phyloP scores from a whole-genome alignment of 1,284 basidiomycete genomes.

The Apiotrichum brassicae region DNA sequence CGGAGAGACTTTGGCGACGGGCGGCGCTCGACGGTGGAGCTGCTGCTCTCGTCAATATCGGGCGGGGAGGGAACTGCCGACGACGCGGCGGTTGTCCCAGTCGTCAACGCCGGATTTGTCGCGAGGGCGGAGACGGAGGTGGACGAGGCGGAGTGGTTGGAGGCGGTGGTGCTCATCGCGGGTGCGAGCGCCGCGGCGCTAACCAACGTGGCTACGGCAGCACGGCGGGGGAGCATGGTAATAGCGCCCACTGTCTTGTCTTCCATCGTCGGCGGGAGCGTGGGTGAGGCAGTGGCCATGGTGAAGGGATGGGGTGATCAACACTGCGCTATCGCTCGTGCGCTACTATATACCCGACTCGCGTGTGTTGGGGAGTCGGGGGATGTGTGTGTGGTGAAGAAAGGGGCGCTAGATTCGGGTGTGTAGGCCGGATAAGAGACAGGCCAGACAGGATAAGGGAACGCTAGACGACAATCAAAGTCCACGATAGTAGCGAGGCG shows the following conservation, averaged over 20 bases:
- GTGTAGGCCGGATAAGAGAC: too few relatives aligned
- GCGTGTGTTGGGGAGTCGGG: too few relatives aligned
- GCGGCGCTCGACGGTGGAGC: background rate
- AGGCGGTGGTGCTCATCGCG: background rate
- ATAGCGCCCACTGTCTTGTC: constrained; percentile 3
- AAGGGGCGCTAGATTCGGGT: too few relatives aligned
- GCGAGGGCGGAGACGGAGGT: constrained; percentile 9
- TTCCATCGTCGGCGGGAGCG: background rate
- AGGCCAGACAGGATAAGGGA: too few relatives aligned
- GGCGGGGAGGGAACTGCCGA: constrained; percentile 15
- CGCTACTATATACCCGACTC: too few relatives aligned
- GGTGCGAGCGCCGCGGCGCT: background rate
- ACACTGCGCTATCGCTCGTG: too few relatives aligned
- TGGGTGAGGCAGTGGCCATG: background rate
- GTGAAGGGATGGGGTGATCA: background rate
- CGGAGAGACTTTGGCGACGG: background rate
- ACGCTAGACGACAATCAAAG: too few relatives aligned
- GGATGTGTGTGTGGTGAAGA: too few relatives aligned
- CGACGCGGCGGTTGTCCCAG: constrained; percentile 14
- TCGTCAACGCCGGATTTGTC: constrained; percentile 12
- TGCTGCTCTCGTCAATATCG: constrained; percentile 3
- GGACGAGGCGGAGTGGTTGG: background rate
- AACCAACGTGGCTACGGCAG: background rate
- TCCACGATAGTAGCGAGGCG: too few relatives aligned
- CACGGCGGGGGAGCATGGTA: background rate